A percentile compares a stretch with the other conserved stretches of the same genome.
Conservation (phyloP, 2,329 filamentous ascomycete species). For the Huntiella bhutanensis region DNA sequence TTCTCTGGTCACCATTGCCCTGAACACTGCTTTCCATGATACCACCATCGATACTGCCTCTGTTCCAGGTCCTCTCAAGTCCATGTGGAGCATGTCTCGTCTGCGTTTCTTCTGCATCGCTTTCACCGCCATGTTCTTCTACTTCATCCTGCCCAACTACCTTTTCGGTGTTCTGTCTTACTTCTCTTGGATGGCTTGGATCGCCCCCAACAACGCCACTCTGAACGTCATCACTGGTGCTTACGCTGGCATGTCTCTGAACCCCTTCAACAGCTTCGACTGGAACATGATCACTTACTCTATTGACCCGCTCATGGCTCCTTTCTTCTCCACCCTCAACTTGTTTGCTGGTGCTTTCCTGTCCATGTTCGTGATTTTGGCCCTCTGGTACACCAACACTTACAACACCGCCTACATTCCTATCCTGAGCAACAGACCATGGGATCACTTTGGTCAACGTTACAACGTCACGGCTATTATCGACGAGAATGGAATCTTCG, state of each 20-base stretch:
- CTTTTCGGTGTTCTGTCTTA: conserved; percentile 27
- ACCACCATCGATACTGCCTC: conserved; percentile 17
- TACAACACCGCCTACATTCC: conserved; percentile 37
- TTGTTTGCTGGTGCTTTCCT: conserved; percentile 37
- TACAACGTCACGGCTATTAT: conserved; percentile 29
- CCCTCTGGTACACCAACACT: conserved; percentile 38
- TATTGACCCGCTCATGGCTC: conserved; percentile 25
- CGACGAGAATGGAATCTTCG: conserved; percentile 26
- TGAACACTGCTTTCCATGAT: conserved; percentile 30
- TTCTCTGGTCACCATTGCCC: conserved; percentile 29
- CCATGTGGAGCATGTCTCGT: conserved; percentile 23
- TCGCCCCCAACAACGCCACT: conserved; percentile 24
- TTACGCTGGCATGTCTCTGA: conserved; percentile 21
- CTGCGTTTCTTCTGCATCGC: conserved; percentile 27
- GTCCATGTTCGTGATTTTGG: conserved; percentile 34
- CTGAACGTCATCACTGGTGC: conserved; percentile 21
- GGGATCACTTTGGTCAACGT: conserved; percentile 26
- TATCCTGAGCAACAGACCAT: conserved; percentile 33
- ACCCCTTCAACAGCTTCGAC: conserved; percentile 24
- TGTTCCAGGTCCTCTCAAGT: conserved; percentile 19
- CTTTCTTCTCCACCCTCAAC: conserved; percentile 42
- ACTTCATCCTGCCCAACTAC: conserved; percentile 35
- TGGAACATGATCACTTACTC: conserved; percentile 21
- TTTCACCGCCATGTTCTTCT: conserved; percentile 30
- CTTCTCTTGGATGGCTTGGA: conserved; percentile 37